These are phyloP conservation scores for Epicoccum nigrum DNA, from an alignment of 2,329 filamentous ascomycete species.

Conservation along the genomic window DNA sequence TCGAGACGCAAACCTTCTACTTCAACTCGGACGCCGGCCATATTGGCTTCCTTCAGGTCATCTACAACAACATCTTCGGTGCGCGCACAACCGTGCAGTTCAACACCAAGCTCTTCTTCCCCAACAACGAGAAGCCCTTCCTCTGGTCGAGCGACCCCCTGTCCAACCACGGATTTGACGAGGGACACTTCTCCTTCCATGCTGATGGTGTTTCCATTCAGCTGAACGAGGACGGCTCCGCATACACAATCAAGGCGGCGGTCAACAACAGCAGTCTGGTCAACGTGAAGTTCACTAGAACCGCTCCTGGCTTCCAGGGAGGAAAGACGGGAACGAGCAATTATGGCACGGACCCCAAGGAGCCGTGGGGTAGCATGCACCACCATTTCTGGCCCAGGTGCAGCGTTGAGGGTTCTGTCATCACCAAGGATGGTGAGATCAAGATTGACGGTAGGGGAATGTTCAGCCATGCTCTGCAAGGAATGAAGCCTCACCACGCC, in stretches of 20 bases:
- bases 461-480: conserved; percentile 86
- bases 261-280: conserved; percentile 81
- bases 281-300: conserved; percentile 80
- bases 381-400: conserved; percentile 96
- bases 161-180: conserved; percentile 79
- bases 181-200: conserved; percentile 81
- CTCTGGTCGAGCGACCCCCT: conserved; percentile 86
- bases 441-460: conserved; percentile 81
- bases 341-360: conserved; percentile 82
- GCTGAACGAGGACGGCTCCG: conserved; percentile 80
- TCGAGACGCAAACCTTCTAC: conserved; percentile 97
- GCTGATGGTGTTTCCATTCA: conserved; percentile 85
- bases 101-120: conserved; percentile 89
- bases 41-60: conserved; percentile 82
- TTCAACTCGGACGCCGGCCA: conserved; percentile 78
- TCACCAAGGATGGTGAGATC: conserved; percentile 79
- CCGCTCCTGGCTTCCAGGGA: conserved; percentile 79
- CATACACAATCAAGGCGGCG: conserved; percentile 89
- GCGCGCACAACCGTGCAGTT: conserved; percentile 91
- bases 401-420: conserved; percentile 79
- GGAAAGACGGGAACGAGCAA: conserved; percentile 83
- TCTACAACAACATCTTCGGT: conserved; percentile 95
- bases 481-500: conserved; percentile 98
- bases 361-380: conserved; percentile 91
- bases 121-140: conserved; percentile 72